Conservation (phyloP, 306 rosid genomes). For the Cucurbita pepo region DNA sequence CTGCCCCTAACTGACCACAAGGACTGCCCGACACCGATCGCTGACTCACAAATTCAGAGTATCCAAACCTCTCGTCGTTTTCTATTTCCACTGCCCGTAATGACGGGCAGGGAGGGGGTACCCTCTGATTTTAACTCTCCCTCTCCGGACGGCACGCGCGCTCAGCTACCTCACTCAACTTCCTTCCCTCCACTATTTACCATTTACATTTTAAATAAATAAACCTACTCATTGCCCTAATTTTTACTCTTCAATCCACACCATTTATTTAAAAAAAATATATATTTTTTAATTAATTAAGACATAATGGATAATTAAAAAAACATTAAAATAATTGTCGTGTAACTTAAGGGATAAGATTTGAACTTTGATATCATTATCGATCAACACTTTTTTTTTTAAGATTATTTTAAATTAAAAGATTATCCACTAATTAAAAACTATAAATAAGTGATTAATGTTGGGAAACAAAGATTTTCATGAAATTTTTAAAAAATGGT, state of each 20-base stretch:
- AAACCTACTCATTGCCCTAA: no score
- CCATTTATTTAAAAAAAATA: no score
- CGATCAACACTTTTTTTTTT: constrained; percentile 11
- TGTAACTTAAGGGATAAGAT: constrained; percentile 37
- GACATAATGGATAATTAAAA: neutral
- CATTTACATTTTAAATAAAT: no score
- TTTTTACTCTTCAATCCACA: no score
- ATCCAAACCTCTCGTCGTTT: constrained; percentile 34
- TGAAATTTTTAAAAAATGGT: neutral
- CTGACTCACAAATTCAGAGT: neutral
- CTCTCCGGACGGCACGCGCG: constrained; percentile 82
- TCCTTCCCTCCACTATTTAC: no score
- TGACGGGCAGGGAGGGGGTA: neutral
- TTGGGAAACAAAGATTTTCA: neutral
- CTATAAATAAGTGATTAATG: neutral
- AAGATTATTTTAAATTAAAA: neutral
- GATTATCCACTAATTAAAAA: neutral
- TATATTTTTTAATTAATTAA: no score
- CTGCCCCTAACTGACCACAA: constrained; percentile 34
- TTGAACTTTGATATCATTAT: constrained; percentile 15
- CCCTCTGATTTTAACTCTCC: constrained; percentile 7
- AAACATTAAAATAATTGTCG: constrained; percentile 8
- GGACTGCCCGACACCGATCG: constrained; percentile 6
- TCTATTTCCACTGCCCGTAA: constrained; percentile 35
- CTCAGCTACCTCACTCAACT: constrained; percentile 8